Percentiles rank a stretch among this genome's conserved stretches.
Evolutionary conservation across 2,329 filamentous ascomycete genomes (phyloP).

Genomic region (Ceratocystis papillata): DNA sequence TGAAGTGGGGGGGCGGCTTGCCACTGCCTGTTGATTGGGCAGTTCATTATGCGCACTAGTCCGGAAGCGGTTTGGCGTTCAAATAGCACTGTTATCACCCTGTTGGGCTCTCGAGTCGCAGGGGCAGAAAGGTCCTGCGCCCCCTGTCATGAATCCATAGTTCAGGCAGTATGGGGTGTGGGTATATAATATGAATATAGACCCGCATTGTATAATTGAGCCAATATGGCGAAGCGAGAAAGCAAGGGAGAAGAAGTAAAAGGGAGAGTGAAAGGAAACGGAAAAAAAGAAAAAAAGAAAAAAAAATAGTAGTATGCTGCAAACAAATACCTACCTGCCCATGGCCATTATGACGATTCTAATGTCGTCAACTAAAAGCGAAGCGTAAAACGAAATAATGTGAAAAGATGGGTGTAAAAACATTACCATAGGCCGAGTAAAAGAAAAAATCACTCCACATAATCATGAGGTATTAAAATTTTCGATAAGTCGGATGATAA

Average conservation of each 20-base stretch:
- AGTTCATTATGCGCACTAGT: neutral
- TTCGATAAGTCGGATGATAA: neutral
- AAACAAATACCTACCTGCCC: no score
- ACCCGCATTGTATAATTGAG: no score
- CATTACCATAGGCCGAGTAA: no score
- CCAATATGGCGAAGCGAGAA: no score
- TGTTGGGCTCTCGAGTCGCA: neutral
- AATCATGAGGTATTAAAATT: slow-evolving; percentile 10
- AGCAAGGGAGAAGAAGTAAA: neutral
- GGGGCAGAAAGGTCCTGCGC: neutral
- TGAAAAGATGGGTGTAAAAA: no score
- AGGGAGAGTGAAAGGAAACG: neutral
- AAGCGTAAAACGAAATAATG: no score
- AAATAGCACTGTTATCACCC: neutral
- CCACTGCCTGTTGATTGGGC: slow-evolving; percentile 24
- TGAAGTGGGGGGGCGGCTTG: slow-evolving; percentile 18
- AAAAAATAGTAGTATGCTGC: neutral
- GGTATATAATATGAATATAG: neutral
- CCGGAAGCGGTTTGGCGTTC: slow-evolving; percentile 14
- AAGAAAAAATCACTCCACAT: neutral
- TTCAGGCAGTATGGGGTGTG: neutral
- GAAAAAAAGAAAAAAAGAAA: neutral
- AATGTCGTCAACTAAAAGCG: no score
- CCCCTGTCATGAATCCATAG: neutral
- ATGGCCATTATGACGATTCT: no score